Percentiles rank a stretch among this genome's conserved stretches.
phyloP scores from a whole-genome alignment of 495 filamentous ascomycete genomes.

The Paragyromitra xinjiangensis region DNA sequence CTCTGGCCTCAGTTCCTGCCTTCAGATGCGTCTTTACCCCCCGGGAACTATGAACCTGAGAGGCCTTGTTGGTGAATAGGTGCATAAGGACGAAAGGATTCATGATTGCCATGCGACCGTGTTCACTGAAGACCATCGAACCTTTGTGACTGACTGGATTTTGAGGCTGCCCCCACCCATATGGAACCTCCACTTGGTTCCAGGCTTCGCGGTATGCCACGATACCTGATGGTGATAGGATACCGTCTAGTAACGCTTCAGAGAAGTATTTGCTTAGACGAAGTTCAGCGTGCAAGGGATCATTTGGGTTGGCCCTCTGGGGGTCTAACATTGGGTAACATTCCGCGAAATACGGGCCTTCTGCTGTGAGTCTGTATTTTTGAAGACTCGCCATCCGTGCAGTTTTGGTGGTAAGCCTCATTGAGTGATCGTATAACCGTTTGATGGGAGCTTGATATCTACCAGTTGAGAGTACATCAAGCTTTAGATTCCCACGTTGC shows the following conservation, averaged over 20 bases:
- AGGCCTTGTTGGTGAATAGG: constrained; percentile 4
- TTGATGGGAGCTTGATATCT: background rate
- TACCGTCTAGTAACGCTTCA: background rate
- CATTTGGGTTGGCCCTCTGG: background rate
- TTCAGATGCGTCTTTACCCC: too few species aligned
- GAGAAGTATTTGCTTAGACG: constrained; percentile 15
- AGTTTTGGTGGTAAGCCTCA: background rate
- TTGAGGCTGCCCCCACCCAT: constrained; percentile 18
- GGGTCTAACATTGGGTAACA: constrained; percentile 15
- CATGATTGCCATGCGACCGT: background rate
- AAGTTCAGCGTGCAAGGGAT: constrained; percentile 3
- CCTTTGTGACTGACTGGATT: constrained; percentile 12
- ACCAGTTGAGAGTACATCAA: background rate
- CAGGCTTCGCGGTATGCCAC: background rate
- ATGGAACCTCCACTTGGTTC: background rate
- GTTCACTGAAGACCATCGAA: constrained; percentile 22
- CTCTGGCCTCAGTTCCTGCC: too few species aligned
- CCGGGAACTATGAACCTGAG: too few species aligned
- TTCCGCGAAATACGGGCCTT: constrained; percentile 1
- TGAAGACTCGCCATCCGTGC: background rate
- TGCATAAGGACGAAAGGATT: constrained; percentile 4
- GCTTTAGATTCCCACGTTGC: background rate
- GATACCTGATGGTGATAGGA: background rate
- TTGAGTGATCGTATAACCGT: background rate
- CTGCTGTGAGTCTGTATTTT: background rate